Percentiles rank a stretch among this genome's conserved stretches.
Evolutionary conservation across 1,139 yeast species (phyloP).

Genomic region (Protomyces inundatus): DNA sequence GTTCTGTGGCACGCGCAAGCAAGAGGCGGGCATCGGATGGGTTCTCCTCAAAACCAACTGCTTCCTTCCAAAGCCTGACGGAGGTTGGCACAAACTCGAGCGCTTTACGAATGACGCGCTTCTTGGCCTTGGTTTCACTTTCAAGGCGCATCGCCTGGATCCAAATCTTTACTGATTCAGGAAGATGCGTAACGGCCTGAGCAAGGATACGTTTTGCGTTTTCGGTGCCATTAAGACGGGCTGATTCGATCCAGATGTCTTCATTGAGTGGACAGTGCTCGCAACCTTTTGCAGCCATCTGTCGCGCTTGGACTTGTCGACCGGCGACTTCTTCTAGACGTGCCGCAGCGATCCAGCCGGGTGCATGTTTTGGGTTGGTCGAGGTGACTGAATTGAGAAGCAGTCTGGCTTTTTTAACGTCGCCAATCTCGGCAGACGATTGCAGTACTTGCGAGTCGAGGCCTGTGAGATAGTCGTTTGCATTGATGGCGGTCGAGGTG

Average conservation of each 20-base stretch:
- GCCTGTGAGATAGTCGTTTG: conserved; percentile 44
- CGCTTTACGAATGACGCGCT: conserved; percentile 64
- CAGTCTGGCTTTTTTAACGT: conserved; percentile 53
- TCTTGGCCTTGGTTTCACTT: conserved; percentile 49
- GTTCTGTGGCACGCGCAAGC: conserved; percentile 61
- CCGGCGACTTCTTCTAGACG: conserved; percentile 63
- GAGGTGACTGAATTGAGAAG: conserved; percentile 64
- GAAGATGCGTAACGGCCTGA: conserved; percentile 58
- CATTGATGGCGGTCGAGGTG: conserved; percentile 36
- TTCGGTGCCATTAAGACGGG: conserved; percentile 54
- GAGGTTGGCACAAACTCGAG: conserved; percentile 62
- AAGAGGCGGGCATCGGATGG: conserved; percentile 50
- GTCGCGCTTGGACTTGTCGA: conserved; percentile 54
- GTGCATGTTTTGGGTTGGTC: conserved; percentile 66
- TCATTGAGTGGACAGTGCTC: conserved; percentile 59
- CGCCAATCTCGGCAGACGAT: conserved; percentile 43
- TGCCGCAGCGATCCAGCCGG: conserved; percentile 87
- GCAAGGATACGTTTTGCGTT: conserved; percentile 54
- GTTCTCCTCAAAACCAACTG: conserved; percentile 46
- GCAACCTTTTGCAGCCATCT: conserved; percentile 68
- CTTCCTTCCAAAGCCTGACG: conserved; percentile 60
- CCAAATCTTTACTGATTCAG: conserved; percentile 65
- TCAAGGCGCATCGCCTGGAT: conserved; percentile 63
- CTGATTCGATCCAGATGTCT: conserved; percentile 76
- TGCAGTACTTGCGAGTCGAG: conserved; percentile 36